Percentiles rank a stretch among this genome's conserved stretches.
phyloP scores from a whole-genome alignment of 495 filamentous ascomycete species.

The Aspergillus hancockii region DNA sequence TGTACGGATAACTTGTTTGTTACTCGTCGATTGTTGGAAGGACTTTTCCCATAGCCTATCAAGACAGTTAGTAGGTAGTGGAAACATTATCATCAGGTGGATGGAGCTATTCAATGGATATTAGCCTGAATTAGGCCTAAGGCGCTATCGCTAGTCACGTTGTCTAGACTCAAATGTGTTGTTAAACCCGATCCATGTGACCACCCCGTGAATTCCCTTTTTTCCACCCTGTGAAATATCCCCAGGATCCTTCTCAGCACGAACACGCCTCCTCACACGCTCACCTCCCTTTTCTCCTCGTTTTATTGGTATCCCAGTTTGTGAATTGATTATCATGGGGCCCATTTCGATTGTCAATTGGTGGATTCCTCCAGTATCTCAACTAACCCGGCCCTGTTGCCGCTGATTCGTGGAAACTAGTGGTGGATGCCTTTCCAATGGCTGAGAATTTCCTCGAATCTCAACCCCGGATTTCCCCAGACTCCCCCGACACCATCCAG shows the following conservation, averaged over 20 bases:
- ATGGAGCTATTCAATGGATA: background rate
- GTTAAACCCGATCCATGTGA: no score
- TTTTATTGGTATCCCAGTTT: slow-evolving; percentile 3
- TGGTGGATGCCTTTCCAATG: slow-evolving; percentile 14
- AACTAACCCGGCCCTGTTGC: background rate
- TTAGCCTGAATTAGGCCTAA: background rate
- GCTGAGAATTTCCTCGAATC: slow-evolving; percentile 43
- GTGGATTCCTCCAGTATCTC: slow-evolving; percentile 33
- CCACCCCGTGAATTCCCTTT: slow-evolving; percentile 1
- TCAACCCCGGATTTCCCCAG: slow-evolving; percentile 30
- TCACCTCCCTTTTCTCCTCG: slow-evolving; percentile 2
- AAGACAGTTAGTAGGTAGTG: background rate
- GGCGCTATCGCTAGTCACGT: background rate
- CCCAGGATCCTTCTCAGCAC: background rate
- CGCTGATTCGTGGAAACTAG: slow-evolving; percentile 42
- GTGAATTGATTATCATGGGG: slow-evolving; percentile 2
- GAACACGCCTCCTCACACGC: no score
- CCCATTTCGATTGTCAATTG: slow-evolving; percentile 25
- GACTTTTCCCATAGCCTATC: no score
- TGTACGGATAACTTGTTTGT: no score
- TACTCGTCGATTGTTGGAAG: no score
- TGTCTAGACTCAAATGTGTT: no score
- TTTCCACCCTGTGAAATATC: background rate
- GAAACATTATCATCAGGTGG: background rate
- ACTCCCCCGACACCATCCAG: slow-evolving; percentile 2